A percentile compares a stretch with the other conserved stretches of the same genome.
Evolutionary conservation across 2,329 filamentous ascomycete species (phyloP).

Genomic region (Colletotrichum sp.): DNA sequence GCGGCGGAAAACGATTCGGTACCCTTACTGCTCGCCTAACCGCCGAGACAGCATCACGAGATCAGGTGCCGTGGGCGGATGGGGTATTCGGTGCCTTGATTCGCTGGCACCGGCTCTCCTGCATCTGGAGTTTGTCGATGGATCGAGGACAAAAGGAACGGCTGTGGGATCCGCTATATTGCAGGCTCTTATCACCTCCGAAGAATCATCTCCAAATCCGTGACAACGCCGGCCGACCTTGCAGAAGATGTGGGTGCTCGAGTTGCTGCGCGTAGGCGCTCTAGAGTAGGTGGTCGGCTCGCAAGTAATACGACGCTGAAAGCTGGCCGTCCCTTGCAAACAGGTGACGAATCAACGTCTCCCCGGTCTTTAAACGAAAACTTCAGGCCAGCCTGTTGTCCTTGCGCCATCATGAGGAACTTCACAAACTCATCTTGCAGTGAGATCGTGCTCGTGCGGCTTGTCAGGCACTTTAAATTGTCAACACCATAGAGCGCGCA

Average conservation of each 20-base stretch:
- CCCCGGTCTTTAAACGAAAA: neutral
- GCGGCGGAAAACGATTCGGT: neutral
- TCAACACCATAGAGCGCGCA: neutral
- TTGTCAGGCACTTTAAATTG: neutral
- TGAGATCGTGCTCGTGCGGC: neutral
- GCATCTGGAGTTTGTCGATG: neutral
- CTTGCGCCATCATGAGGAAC: neutral
- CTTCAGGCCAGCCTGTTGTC: neutral
- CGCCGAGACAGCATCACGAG: slow-evolving; percentile 12
- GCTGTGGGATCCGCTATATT: neutral
- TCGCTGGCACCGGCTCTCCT: neutral
- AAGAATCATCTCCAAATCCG: neutral
- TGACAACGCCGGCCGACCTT: neutral
- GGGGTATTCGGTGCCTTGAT: neutral
- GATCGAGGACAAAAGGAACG: neutral
- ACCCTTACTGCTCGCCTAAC: slow-evolving; percentile 1
- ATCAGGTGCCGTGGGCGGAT: neutral
- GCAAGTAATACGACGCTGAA: neutral
- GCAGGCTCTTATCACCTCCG: neutral
- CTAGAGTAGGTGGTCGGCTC: neutral
- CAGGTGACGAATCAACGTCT: neutral
- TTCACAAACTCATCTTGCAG: neutral
- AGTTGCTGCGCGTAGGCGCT: neutral
- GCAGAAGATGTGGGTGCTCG: neutral
- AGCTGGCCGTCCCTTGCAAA: neutral